Evolutionary conservation across 1,284 basidiomycete genomes (phyloP).

Genomic region (Boletus semigastroideus): DNA sequence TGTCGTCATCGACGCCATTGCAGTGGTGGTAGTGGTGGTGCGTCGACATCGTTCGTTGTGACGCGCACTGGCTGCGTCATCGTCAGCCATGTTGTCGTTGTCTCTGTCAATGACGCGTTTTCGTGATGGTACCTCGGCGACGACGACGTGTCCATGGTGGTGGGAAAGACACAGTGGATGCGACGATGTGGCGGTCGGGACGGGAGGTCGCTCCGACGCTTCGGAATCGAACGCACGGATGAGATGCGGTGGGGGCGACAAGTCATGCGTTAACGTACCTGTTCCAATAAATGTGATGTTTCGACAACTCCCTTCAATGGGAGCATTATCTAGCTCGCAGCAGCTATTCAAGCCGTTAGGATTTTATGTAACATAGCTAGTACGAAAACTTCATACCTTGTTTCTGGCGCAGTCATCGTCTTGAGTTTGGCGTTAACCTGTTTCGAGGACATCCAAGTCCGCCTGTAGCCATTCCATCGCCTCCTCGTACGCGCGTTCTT

Average conservation of each 20-base stretch:
- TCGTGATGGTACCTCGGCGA: too few relatives aligned
- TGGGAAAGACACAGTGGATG: too few relatives aligned
- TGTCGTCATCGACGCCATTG: too few relatives aligned
- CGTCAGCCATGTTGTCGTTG: too few relatives aligned
- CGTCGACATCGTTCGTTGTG: too few relatives aligned
- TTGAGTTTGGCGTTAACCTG: constrained; percentile 86
- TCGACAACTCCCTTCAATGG: constrained; percentile 79
- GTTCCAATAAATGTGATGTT: constrained; percentile 81
- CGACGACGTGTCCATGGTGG: too few relatives aligned
- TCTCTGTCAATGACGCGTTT: too few relatives aligned
- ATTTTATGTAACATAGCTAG: not conserved
- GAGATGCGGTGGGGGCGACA: constrained; percentile 5
- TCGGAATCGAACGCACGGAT: too few relatives aligned
- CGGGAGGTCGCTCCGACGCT: too few relatives aligned
- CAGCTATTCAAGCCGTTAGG: constrained; percentile 28
- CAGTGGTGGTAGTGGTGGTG: too few relatives aligned
- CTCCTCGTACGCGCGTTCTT: constrained; percentile 88
- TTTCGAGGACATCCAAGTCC: constrained; percentile 84
- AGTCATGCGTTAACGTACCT: constrained; percentile 46
- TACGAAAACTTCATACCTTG: constrained; percentile 48
- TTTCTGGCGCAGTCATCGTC: constrained; percentile 57
- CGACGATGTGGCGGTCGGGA: too few relatives aligned
- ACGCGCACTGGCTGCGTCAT: too few relatives aligned
- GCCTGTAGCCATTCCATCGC: constrained; percentile 91
- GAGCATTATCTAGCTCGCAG: constrained; percentile 61